These are phyloP conservation scores for Ustilago cynodontis DNA, from an alignment of 1,284 basidiomycete species.

Conservation along the genomic window DNA sequence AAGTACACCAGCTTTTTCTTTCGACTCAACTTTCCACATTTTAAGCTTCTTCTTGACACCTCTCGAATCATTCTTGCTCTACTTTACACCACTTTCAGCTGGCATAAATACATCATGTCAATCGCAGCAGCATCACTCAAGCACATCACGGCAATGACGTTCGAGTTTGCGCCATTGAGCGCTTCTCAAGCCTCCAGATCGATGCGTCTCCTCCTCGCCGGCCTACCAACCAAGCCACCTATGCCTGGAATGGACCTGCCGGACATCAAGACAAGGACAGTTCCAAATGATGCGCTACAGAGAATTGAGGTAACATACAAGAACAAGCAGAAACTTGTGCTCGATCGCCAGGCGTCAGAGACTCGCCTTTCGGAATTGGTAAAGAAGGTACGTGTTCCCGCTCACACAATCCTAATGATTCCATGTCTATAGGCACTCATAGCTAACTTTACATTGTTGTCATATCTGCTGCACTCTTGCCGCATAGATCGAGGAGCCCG, in stretches of 20 bases:
- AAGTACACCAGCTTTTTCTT: constrained; percentile 28
- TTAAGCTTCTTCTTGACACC: background rate
- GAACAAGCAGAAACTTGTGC: constrained; percentile 46
- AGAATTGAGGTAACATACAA: constrained; percentile 43
- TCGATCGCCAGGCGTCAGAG: constrained; percentile 24
- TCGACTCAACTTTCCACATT: background rate
- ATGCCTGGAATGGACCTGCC: constrained; percentile 46
- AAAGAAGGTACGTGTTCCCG: constrained; percentile 33
- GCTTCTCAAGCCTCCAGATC: constrained; percentile 36
- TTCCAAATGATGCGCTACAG: constrained; percentile 27
- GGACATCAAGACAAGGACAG: constrained; percentile 37
- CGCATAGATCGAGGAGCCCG: constrained; percentile 51
- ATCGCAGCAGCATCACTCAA: constrained; percentile 45
- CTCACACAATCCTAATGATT: background rate
- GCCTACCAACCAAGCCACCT: constrained; percentile 36
- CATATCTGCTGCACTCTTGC: too few relatives aligned
- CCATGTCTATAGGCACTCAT: too few relatives aligned
- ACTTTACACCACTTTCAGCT: background rate
- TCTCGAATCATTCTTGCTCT: background rate
- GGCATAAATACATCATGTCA: constrained; percentile 22
- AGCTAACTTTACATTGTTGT: too few relatives aligned
- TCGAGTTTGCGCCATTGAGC: constrained; percentile 44
- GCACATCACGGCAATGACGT: constrained; percentile 49
- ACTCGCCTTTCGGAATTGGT: constrained; percentile 28
- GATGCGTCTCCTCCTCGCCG: constrained; percentile 43